Evolutionary conservation across 331 rosid species (phyloP).

Genomic region (Quercus phellos): DNA sequence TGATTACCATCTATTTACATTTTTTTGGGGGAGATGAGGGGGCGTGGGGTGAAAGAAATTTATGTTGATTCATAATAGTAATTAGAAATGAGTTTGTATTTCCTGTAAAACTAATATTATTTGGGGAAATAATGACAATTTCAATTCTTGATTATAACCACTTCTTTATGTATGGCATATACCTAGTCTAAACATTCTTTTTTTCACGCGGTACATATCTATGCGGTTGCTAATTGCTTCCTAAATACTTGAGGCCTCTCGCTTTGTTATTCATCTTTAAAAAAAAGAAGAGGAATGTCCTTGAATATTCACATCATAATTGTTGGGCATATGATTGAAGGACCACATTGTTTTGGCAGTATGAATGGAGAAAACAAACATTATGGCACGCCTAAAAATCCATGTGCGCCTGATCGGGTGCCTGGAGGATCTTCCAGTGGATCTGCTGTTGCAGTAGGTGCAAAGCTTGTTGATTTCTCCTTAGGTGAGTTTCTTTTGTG

Average conservation of each 20-base stretch:
- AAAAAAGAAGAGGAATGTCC: not conserved
- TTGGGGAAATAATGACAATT: not conserved
- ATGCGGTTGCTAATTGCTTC: not conserved
- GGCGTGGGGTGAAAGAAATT: not conserved
- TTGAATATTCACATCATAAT: slow-evolving; percentile 4
- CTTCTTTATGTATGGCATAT: not conserved
- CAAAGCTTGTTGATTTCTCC: slow-evolving; percentile 78
- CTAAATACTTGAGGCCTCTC: not conserved
- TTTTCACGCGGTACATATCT: not conserved
- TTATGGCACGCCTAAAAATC: slow-evolving; percentile 87
- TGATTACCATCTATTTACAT: not conserved
- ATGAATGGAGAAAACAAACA: slow-evolving; percentile 81
- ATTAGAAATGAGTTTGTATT: not conserved
- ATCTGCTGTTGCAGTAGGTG: slow-evolving; percentile 88
- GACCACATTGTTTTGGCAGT: slow-evolving; percentile 35
- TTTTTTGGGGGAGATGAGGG: not conserved
- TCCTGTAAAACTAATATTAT: not conserved
- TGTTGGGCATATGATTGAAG: not conserved
- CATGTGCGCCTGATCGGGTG: slow-evolving; percentile 63
- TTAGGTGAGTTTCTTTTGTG: slow-evolving; percentile 43
- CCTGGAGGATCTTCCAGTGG: slow-evolving; percentile 99
- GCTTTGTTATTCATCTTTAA: not conserved
- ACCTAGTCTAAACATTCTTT: not conserved
- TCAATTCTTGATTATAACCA: not conserved
- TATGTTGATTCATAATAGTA: not conserved